Conservation (phyloP, 108 stramenopile species). For the Cyclotella atomus region DNA sequence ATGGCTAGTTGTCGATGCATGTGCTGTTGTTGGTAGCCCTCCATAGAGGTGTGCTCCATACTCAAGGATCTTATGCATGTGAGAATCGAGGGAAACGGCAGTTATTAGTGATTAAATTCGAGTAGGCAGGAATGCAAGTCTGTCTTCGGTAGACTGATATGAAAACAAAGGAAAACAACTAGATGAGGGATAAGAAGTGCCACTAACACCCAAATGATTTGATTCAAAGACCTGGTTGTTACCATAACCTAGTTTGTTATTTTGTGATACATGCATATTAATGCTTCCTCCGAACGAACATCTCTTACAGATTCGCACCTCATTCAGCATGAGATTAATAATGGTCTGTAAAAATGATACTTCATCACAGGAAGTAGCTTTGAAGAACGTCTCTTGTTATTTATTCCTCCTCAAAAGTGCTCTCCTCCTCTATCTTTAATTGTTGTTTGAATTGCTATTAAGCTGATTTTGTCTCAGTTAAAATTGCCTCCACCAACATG, state of each 20-base stretch:
- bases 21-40: too few species aligned
- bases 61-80: too few species aligned
- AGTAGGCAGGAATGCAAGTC: too few species aligned
- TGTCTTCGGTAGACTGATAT: too few species aligned
- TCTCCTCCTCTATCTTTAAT: background rate
- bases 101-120: too few species aligned
- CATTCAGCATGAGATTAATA: conserved; percentile 2
- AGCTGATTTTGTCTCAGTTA: conserved; percentile 12
- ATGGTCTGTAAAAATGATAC: background rate
- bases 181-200: too few species aligned
- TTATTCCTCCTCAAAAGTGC: background rate
- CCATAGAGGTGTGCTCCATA: too few species aligned
- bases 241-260: conserved; percentile 16
- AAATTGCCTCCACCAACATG: conserved; percentile 17
- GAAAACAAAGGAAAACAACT: too few species aligned
- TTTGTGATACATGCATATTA: conserved; percentile 21
- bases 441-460: conserved; percentile 11
- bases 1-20: too few species aligned
- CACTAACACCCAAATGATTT: too few species aligned
- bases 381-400: background rate
- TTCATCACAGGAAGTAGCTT: conserved; percentile 11
- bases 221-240: background rate
- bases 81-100: too few species aligned
- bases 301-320: background rate
- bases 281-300: background rate